These are phyloP conservation scores for Gymnopus androsaceus DNA, from an alignment of 1,284 basidiomycete species.

Conservation along the genomic window DNA sequence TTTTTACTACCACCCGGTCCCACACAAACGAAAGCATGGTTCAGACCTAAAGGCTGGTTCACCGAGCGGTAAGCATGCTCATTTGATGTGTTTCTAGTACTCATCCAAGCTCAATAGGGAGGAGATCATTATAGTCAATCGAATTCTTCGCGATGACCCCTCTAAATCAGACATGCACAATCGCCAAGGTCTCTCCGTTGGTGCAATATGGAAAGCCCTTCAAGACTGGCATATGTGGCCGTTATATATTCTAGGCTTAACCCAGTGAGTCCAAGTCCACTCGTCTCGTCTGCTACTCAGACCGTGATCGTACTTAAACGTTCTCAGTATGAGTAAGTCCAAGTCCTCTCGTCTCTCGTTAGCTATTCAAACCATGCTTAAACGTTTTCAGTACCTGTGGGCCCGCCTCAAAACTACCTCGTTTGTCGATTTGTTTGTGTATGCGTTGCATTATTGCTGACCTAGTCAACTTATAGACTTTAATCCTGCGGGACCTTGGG, in stretches of 20 bases:
- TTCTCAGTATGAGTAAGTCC: no score
- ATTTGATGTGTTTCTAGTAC: neutral
- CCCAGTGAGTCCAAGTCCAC: slow-evolving; percentile 34
- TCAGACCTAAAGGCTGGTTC: slow-evolving; percentile 59
- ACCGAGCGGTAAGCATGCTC: slow-evolving; percentile 36
- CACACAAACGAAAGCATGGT: slow-evolving; percentile 68
- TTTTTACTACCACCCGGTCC: slow-evolving; percentile 70
- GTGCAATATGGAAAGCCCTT: slow-evolving; percentile 48
- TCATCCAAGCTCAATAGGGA: slow-evolving; percentile 33
- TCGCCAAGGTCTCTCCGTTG: slow-evolving; percentile 51
- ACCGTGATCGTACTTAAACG: no score
- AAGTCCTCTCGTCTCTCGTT: no score
- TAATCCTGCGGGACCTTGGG: slow-evolving; percentile 53
- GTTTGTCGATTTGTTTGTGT: no score
- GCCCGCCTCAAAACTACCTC: slow-evolving; percentile 53
- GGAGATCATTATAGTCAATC: slow-evolving; percentile 61
- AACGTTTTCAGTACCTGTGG: slow-evolving; percentile 39
- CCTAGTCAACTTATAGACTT: no score
- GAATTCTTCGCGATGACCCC: slow-evolving; percentile 60
- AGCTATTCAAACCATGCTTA: neutral
- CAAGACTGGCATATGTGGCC: slow-evolving; percentile 61
- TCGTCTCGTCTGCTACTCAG: neutral
- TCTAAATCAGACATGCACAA: slow-evolving; percentile 67
- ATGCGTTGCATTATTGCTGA: no score
- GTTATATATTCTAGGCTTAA: slow-evolving; percentile 48